Evolutionary conservation across 2,329 filamentous ascomycete species (phyloP).

Genomic region (Trichoderma brevicompactum): DNA sequence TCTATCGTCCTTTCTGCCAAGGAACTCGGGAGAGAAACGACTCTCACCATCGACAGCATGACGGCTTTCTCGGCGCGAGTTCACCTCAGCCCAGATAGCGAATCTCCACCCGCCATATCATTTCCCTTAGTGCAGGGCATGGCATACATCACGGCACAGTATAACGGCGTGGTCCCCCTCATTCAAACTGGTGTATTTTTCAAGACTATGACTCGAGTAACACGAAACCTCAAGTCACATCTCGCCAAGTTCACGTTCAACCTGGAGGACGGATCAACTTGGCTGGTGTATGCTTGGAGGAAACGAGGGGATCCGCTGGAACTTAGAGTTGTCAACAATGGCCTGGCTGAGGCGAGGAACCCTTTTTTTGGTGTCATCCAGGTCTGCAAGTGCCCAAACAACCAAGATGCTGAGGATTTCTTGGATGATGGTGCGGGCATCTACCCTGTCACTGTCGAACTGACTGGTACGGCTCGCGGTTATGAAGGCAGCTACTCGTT

Average conservation of each 20-base stretch:
- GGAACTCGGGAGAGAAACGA: conserved; percentile 68
- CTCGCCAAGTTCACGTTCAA: conserved; percentile 76
- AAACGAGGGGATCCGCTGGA: conserved; percentile 63
- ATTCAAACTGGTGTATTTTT: conserved; percentile 79
- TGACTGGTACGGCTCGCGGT: conserved; percentile 66
- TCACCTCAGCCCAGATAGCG: conserved; percentile 62
- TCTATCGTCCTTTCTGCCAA: conserved; percentile 78
- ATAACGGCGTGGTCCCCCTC: conserved; percentile 69
- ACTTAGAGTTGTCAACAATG: conserved; percentile 70
- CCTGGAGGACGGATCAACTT: conserved; percentile 72
- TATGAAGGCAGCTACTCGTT: conserved; percentile 73
- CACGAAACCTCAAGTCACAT: conserved; percentile 61
- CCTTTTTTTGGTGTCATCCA: conserved; percentile 82
- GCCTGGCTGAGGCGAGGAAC: conserved; percentile 64
- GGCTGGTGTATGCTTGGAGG: conserved; percentile 78
- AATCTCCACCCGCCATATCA: conserved; percentile 63
- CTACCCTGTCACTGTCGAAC: conserved; percentile 67
- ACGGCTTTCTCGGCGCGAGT: conserved; percentile 68
- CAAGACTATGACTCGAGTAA: conserved; percentile 63
- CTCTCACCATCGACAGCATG: conserved; percentile 57
- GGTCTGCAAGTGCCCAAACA: conserved; percentile 73
- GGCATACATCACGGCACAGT: conserved; percentile 81
- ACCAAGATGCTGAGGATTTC: conserved; percentile 60
- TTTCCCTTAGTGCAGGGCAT: conserved; percentile 90
- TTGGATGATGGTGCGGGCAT: conserved; percentile 78